A percentile compares a stretch with the other conserved stretches of the same genome.
These are phyloP conservation scores for Talaromyces sp. DNA, from an alignment of 2,329 filamentous ascomycete species.

Conservation along the genomic window DNA sequence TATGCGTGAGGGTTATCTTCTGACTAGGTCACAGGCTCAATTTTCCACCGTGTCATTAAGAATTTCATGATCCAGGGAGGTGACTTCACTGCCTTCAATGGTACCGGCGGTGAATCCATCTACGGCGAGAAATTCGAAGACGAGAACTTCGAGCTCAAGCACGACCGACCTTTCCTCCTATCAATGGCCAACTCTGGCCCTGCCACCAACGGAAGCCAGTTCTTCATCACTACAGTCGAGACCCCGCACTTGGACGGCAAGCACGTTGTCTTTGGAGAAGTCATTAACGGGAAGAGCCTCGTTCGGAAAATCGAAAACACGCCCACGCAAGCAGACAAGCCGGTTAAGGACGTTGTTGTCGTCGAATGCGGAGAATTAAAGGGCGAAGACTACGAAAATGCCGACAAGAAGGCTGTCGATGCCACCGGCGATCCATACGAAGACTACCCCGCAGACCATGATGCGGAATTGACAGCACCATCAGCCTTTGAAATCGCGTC, in stretches of 20 bases:
- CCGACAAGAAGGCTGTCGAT: slow-evolving; percentile 66
- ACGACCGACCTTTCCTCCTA: slow-evolving; percentile 86
- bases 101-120: slow-evolving; percentile 93
- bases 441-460: slow-evolving; percentile 85
- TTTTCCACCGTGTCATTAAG: slow-evolving; percentile 96
- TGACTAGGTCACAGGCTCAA: slow-evolving; percentile 53
- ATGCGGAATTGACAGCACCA: slow-evolving; percentile 59
- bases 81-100: slow-evolving; percentile 92
- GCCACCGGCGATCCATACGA: slow-evolving; percentile 85
- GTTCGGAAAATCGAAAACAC: slow-evolving; percentile 87
- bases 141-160: slow-evolving; percentile 89
- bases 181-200: slow-evolving; percentile 98
- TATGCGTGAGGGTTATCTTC: neutral
- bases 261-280: slow-evolving; percentile 95
- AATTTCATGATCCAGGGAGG: slow-evolving; percentile 98
- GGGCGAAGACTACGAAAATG: slow-evolving; percentile 62
- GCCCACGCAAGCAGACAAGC: slow-evolving; percentile 72
- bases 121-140: slow-evolving; percentile 97
- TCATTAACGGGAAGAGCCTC: slow-evolving; percentile 85
- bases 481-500: slow-evolving; percentile 68
- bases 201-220: slow-evolving; percentile 93
- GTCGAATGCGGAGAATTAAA: slow-evolving; percentile 80
- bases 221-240: slow-evolving; percentile 94
- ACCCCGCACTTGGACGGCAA: slow-evolving; percentile 93
- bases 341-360: slow-evolving; percentile 66